Conservation (phyloP, 2,329 filamentous ascomycete species). For the Lachnellula cervina region DNA sequence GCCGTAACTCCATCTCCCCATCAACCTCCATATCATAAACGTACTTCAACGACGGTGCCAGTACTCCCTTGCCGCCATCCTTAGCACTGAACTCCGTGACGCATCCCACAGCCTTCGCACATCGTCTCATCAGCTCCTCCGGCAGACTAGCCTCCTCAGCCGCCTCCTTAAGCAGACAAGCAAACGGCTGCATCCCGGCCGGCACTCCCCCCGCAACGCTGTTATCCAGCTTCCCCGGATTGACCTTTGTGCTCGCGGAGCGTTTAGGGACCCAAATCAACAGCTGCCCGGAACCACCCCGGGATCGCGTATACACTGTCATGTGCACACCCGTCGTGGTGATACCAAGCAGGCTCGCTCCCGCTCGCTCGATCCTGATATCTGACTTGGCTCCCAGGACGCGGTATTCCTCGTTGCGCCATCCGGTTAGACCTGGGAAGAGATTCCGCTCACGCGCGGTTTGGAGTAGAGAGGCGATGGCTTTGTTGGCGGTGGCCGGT, state of each 20-base stretch:
- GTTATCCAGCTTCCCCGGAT: slow-evolving; percentile 83
- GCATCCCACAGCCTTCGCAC: slow-evolving; percentile 59
- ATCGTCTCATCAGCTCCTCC: slow-evolving; percentile 58
- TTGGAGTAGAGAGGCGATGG: background rate
- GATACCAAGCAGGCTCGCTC: slow-evolving; percentile 66
- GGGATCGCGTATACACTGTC: slow-evolving; percentile 58
- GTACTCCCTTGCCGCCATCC: slow-evolving; percentile 54
- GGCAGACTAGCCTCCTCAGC: slow-evolving; percentile 81
- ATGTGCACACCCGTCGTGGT: slow-evolving; percentile 76
- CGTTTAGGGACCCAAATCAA: slow-evolving; percentile 79
- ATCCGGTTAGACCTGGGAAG: slow-evolving; percentile 1
- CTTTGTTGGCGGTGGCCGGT: background rate
- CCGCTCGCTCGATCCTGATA: slow-evolving; percentile 68
- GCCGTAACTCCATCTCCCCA: slow-evolving; percentile 58
- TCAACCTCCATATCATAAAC: slow-evolving; percentile 78
- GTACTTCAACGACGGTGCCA: slow-evolving; percentile 87
- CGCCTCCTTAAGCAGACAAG: slow-evolving; percentile 77
- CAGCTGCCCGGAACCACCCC: slow-evolving; percentile 44
- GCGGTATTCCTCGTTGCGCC: slow-evolving; percentile 7
- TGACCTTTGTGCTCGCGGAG: slow-evolving; percentile 72
- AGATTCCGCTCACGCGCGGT: background rate
- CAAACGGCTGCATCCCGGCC: slow-evolving; percentile 71
- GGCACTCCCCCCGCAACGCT: slow-evolving; percentile 78
- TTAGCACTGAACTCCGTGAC: slow-evolving; percentile 82
- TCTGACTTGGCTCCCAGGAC: slow-evolving; percentile 4